Base-by-base conservation (phyloP, 805 yeast species). In the Ogataea saltuana region DNA sequence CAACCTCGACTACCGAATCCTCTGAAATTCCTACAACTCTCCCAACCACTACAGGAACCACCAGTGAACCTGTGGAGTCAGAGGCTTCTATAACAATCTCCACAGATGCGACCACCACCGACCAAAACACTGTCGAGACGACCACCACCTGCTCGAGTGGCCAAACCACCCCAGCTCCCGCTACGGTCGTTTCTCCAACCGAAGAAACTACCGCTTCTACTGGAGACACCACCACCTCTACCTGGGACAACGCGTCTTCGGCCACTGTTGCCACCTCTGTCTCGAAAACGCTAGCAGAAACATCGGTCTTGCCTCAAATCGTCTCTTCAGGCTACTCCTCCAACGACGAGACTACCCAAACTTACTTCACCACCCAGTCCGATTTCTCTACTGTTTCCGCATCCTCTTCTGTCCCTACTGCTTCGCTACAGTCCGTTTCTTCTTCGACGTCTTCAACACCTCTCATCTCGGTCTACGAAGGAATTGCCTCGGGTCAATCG, bases 401-500 rank as follows among this genome's bases (percentile, higher is more conserved):
- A 6, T n/a, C 35, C 19, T 15, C 41, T 10, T 4, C 30, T 8
- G 13, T 22, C 26, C 21, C 35, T 18, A n/a, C 23, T 22, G 22
- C 38, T 16, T 10, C 30, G 2, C 20, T 34, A 13, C 25, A 19
- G 25, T 33, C 36, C 17, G 18, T 12, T 17, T 22, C 37, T 19
- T 23, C 31, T 18, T 35, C 38, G 6, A 17, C 33, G 13, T 25
- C 40, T n/a, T 11, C 23, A 23, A 15, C 25, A n/a, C 39, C 22
- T 27, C 37, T 9, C 13, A 21, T 27, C 27, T 34, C 28, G 11
- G 17, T 26, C 26, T 22, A 34, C 26, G 32, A 28, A 26, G 38
- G 40, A 23, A n/a, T 23, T 5, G 38, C 44, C 4, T 21, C 40
- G n/a, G 17, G 32, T 34, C 39, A 21, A 18, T 15, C 11, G 6